These are phyloP conservation scores for Blumeria hordei DNA, from an alignment of 2,329 filamentous ascomycete genomes.

Conservation along the genomic window DNA sequence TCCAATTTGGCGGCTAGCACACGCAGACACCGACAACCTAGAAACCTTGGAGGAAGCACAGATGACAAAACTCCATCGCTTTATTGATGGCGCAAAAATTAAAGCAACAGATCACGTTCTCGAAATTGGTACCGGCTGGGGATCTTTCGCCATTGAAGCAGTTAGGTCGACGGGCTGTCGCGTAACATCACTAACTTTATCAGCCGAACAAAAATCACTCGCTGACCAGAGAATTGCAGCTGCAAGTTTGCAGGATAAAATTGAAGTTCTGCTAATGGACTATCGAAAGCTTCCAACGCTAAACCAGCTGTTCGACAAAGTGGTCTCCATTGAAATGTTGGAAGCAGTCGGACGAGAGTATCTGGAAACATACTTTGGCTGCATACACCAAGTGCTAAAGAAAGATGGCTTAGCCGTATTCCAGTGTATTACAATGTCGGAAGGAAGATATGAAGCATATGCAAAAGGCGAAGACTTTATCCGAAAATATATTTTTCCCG, in stretches of 20 bases:
- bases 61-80: constrained; percentile 38
- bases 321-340: constrained; percentile 56
- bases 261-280: constrained; percentile 42
- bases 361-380: constrained; percentile 40
- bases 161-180: constrained; percentile 40
- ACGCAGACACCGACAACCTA: constrained; percentile 18
- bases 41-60: constrained; percentile 43
- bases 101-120: constrained; percentile 42
- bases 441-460: constrained; percentile 40
- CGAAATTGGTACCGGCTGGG: constrained; percentile 58
- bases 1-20: constrained; percentile 33
- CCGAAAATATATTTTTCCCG: constrained; percentile 54
- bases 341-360: constrained; percentile 49
- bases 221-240: constrained; percentile 38
- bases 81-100: constrained; percentile 40
- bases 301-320: constrained; percentile 36
- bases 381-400: constrained; percentile 39
- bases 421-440: constrained; percentile 58
- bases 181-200: constrained; percentile 44
- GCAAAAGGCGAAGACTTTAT: constrained; percentile 48
- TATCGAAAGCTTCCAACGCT: constrained; percentile 37
- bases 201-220: constrained; percentile 41
- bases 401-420: constrained; percentile 42
- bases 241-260: constrained; percentile 33
- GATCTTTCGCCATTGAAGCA: constrained; percentile 46